These are phyloP conservation scores for Pelargonium fulgidum DNA, from an alignment of 441 rosid species.

Conservation along the genomic window DNA sequence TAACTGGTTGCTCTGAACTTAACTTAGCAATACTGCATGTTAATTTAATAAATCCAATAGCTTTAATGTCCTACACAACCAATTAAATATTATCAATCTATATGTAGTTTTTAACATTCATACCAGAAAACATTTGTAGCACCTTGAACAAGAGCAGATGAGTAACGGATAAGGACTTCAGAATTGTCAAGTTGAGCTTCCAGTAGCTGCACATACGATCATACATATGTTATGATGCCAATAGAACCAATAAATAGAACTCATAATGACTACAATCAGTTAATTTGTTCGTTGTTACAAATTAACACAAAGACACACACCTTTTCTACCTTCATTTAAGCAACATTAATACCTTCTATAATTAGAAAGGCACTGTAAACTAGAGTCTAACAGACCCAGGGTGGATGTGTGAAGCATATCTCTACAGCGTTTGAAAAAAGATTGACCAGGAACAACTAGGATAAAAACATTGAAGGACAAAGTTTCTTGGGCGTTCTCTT, in stretches of 20 bases:
- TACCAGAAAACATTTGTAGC: conserved; percentile 98
- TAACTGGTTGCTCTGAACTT: background rate
- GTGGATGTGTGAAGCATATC: background rate
- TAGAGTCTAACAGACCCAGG: background rate
- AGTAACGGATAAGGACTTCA: conserved; percentile 78
- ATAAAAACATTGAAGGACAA: background rate
- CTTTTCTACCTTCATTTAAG: background rate
- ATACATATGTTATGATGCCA: background rate
- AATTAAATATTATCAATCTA: conserved; percentile 13
- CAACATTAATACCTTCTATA: background rate
- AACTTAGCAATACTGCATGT: background rate
- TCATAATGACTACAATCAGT: background rate
- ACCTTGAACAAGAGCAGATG: conserved; percentile 95
- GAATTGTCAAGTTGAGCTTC: conserved; percentile 67
- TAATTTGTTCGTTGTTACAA: background rate
- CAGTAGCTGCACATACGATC: conserved; percentile 55
- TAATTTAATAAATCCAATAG: conserved; percentile 2
- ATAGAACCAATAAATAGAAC: background rate
- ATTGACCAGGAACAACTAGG: background rate
- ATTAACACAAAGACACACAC: background rate
- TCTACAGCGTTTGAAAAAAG: background rate
- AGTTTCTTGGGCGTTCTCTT: background rate
- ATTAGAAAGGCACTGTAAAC: background rate
- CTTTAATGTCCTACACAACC: background rate
- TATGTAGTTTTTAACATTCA: conserved; percentile 17